Base-by-base conservation (phyloP, 257 asterid species). In the Przewalskia tangutica region DNA sequence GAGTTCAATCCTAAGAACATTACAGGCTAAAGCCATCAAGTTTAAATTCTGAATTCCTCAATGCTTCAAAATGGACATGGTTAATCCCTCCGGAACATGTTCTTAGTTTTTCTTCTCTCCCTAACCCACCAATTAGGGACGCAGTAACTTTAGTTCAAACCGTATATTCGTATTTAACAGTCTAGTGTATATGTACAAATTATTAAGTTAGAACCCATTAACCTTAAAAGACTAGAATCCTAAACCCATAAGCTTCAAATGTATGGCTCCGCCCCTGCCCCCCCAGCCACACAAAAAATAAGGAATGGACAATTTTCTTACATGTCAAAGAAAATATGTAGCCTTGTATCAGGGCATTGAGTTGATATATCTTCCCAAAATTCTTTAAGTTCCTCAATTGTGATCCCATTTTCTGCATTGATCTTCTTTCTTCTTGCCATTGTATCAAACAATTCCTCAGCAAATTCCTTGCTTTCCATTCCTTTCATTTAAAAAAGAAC, bases 291-390 rank as follows among this genome's bases (percentile, higher is more conserved):
- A 46, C 16, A 7, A 73, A 32, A 48, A 44, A 18, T 8, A 11
- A 73, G 18, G 6, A 50, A 78, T 56, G 11, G 10, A 27, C 44
- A 85, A 14, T 55, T 14, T 38, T 63, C 90, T 88, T 86, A 95
- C 99, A 95, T 95, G 89, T 92, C 99, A 86, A 95, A 95, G 90
- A 95, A 95, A 42, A 95, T 93, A 1, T 93, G 97, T 65, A 95
- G 96, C 88, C 99, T 85, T 34, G 92, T 87, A 77, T 95, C 99
- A 53, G 85, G 85, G 50, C 94, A 97, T 1, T 85, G 81, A 76
- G 89, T 90, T 1, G 97, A 90, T 92, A 95, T 90, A 80, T 93
- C 96, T 46, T 88, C 92, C 99, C 99, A 93, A 67, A 95, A 95
- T 27, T 58, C 84, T 80, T 87, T 88, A 11, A 94, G 62, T 63